Base-by-base conservation (phyloP, 345 rosid genomes). In the Rubroshorea leprosula region DNA sequence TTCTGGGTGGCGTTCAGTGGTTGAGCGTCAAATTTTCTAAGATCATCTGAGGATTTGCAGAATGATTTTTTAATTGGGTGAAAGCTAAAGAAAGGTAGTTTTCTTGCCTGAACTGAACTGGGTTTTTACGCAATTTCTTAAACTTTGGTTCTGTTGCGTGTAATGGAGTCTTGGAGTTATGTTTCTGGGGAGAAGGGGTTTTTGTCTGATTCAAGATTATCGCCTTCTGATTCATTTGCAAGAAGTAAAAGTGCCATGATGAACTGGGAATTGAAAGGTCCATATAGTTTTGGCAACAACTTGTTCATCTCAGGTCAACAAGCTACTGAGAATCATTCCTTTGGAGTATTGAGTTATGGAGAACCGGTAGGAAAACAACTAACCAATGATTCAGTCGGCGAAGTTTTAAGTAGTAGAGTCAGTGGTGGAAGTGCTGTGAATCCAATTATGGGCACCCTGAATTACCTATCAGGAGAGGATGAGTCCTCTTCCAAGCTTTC, bases 131-230 rank as follows among this genome's bases (percentile, higher is more conserved):
- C 18, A 23, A 38, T 54, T 49, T 54, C 54, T 7, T 54, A 21
- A 52, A 31, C 25, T 55, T 38, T 61, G 5, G 17, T 57, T 58
- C 18, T 27, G 43, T 54, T 57, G 31, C 41, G 17, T 51, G 38
- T 57, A 58, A 83, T 79, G 83, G 83, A 79, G 63, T 69, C 81
- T 67, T 75, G 85, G 83, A 75, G 73, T 63, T 75, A 48, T 71
- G 70, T 71, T 47, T 63, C 72, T 56, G 76, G 71, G 55, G 78
- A 72, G 52, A 76, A 68, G 43, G 82, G 58, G 4, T 48, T 51
- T 22, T 62, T 53, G 15, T 54, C 71, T 58, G 76, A 68, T 68
- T 51, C 71, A 46, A 51, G 53, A 24, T 31, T n/a, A 23, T 67
- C 80, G 21, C 59, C 68, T 41, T 60, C 71, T 58, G 76, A 68